These are phyloP conservation scores for Themeda triandra DNA, from an alignment of 176 grass and related monocot genomes.

Conservation along the genomic window DNA sequence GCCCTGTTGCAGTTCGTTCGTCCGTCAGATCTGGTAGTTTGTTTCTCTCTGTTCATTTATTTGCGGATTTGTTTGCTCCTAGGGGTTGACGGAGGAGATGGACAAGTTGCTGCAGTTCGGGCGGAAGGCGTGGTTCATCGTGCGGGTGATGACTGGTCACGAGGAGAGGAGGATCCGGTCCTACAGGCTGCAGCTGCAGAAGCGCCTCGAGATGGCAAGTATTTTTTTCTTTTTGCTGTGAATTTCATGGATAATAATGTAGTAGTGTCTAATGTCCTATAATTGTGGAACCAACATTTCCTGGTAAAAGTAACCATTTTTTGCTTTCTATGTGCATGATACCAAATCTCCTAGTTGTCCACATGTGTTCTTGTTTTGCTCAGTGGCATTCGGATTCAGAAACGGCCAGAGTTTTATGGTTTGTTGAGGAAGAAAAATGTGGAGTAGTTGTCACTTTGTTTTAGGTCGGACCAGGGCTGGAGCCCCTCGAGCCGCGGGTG, in stretches of 20 bases:
- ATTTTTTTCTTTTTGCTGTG: background rate
- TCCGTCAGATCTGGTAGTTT: background rate
- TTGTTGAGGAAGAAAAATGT: no score
- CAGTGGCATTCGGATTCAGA: background rate
- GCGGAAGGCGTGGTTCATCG: conserved; percentile 81
- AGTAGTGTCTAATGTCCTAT: no score
- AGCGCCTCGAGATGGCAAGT: conserved; percentile 57
- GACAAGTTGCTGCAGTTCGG: conserved; percentile 76
- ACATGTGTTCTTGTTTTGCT: background rate
- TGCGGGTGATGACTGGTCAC: conserved; percentile 73
- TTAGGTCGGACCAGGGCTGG: no score
- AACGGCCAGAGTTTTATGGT: background rate
- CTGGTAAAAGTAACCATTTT: background rate
- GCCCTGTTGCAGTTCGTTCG: background rate
- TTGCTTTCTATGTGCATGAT: background rate
- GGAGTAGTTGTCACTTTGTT: no score
- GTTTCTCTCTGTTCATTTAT: background rate
- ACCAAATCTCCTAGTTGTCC: background rate
- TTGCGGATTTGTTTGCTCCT: background rate
- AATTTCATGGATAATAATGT: background rate
- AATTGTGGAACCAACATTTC: background rate
- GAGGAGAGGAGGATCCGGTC: conserved; percentile 90
- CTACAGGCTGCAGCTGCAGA: conserved; percentile 76
- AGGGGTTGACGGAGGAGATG: conserved; percentile 30
- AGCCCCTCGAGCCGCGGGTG: no score